Conservation (phyloP, 2,329 filamentous ascomycete species). For the Ilyonectria robusta region DNA sequence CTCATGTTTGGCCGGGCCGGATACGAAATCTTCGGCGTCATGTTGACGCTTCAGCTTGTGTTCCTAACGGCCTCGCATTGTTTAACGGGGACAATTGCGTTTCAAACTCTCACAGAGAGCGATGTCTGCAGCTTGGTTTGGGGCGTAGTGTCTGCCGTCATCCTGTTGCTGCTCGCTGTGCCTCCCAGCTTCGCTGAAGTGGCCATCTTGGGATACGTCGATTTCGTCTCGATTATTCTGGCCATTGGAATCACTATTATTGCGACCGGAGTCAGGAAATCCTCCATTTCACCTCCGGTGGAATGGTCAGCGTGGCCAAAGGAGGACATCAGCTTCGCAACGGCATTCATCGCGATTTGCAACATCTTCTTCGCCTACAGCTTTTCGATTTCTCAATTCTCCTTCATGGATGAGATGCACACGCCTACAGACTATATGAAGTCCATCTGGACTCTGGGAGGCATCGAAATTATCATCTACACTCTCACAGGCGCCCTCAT, state of each 20-base stretch:
- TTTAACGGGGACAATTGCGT: conserved; percentile 74
- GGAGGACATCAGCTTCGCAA: conserved; percentile 58
- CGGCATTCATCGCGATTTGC: conserved; percentile 68
- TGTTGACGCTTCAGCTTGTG: conserved; percentile 71
- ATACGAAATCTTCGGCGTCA: conserved; percentile 69
- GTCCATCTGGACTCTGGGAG: conserved; percentile 70
- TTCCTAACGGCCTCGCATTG: conserved; percentile 77
- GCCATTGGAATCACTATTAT: conserved; percentile 75
- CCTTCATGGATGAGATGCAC: conserved; percentile 62
- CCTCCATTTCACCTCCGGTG: conserved; percentile 24
- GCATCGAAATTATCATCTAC: conserved; percentile 72
- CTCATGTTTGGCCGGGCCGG: conserved; percentile 70
- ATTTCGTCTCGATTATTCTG: conserved; percentile 52
- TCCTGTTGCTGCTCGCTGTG: conserved; percentile 55
- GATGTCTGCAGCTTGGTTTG: conserved; percentile 56
- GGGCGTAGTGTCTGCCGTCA: conserved; percentile 53
- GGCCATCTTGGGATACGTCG: conserved; percentile 51
- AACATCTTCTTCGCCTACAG: conserved; percentile 79
- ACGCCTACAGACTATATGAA: conserved; percentile 57
- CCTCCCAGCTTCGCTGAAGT: conserved; percentile 58
- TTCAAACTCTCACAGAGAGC: conserved; percentile 72
- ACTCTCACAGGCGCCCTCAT: conserved; percentile 73
- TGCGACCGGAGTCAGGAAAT: conserved; percentile 64
- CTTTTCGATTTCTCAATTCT: conserved; percentile 59
- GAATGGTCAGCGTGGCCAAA: conserved; percentile 55